Evolutionary conservation across 345 rosid genomes (phyloP).

Genomic region (Schrenkiella parvula): DNA sequence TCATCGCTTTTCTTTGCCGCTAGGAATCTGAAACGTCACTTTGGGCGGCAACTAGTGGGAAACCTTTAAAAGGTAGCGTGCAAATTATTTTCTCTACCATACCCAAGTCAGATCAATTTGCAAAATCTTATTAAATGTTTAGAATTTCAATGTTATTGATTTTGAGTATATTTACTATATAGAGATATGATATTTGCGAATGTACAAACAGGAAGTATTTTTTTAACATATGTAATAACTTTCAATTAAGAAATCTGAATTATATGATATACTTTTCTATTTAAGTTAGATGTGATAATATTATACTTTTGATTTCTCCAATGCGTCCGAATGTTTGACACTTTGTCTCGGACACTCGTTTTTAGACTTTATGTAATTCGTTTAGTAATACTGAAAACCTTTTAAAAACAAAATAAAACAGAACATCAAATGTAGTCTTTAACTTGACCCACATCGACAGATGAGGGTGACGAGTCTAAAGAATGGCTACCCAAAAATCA

Average conservation of each 20-base stretch:
- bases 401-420: background rate
- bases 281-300: no score
- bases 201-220: background rate
- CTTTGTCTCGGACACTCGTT: background rate
- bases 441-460: slow-evolving; percentile 1
- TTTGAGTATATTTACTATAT: no score
- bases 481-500: slow-evolving; percentile 15
- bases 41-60: slow-evolving; percentile 5
- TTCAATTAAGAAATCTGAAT: no score
- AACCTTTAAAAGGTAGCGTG: slow-evolving; percentile 14
- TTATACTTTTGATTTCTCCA: no score
- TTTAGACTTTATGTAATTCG: background rate
- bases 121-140: no score
- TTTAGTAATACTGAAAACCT: background rate
- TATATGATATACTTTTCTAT: background rate
- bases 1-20: background rate
- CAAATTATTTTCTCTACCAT: background rate
- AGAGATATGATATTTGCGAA: background rate
- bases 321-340: background rate
- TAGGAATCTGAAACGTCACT: background rate
- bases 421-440: background rate
- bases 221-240: no score
- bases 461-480: background rate
- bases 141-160: no score
- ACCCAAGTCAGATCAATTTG: slow-evolving; percentile 12